Evolutionary conservation across 768 basidiomycete species (phyloP), one percentile per base, ranked within the genome.

Genomic region (Amanita rimosa): DNA sequence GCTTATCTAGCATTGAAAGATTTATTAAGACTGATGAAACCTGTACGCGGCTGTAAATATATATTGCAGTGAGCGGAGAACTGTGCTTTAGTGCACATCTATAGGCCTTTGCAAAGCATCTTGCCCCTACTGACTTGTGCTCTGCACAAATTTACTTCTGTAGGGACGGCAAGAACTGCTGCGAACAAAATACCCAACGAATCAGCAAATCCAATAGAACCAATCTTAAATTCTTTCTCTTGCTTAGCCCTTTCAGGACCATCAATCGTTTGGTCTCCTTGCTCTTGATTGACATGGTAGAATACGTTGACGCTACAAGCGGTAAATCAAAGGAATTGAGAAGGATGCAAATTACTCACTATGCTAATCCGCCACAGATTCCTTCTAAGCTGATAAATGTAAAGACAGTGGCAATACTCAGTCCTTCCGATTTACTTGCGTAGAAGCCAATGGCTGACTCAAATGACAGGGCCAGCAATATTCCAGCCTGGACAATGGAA

Each of bases 361-460:
- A 97, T 13, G 90, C 91, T 9, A 85, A 71, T 4, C 95, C 95
- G 26, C 95, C 95, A 54, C 91, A 95, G 38, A 96, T 71, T 2
- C 95, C 95, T 62, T 99, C 95, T 6, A 90, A 52, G 53, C 85
- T 80, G 57, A 99, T 82, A 40, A 96, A 73, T 9, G 78, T 33
- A 59, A 92, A 88, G 2, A 90, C 83, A 17, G 81, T 58, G 13
- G 71, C 57, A 53, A 91, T 78, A 51, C 73, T 81, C 36, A 71
- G 46, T 53, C 62, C 58, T 54, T 67, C 62, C 6, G 64, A 55
- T 5, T 69, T 71, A 21, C 67, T 65, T 2, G 70, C 57, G 62
- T 87, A 83, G 52, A 88, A 62, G 2, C 85, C 85, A 3, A 79
- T 65, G 0, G 80, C 83, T 11, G 83, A 81, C 63, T 90, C 86